phyloP scores from a whole-genome alignment of 169 alveolate species.

The Ichthyophthirius multifiliis region DNA sequence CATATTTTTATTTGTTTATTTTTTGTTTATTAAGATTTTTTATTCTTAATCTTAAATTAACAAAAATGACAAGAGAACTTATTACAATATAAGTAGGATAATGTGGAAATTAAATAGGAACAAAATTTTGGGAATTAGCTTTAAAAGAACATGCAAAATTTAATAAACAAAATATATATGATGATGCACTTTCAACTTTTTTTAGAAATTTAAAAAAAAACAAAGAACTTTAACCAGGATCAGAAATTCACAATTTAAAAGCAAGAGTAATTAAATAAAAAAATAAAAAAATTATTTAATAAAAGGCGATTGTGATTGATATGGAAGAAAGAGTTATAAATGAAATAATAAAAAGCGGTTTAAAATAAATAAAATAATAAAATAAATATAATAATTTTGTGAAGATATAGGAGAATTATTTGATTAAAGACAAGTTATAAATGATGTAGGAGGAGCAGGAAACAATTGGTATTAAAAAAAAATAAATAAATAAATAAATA shows the following conservation, averaged over 20 bases:
- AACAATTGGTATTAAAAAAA: conserved; percentile 99
- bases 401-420: conserved; percentile 87
- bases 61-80: conserved; percentile 90
- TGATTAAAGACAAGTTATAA: conserved; percentile 88
- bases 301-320: conserved; percentile 92
- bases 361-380: neutral
- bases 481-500: no score
- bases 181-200: conserved; percentile 81
- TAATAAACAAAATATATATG: conserved; percentile 65
- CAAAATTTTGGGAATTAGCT: conserved; percentile 91
- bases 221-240: conserved; percentile 57
- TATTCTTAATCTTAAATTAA: no score
- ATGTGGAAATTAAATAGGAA: conserved; percentile 94
- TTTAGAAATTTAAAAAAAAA: conserved; percentile 77
- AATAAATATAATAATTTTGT: neutral
- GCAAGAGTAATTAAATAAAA: conserved; percentile 62
- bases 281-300: no score
- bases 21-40: no score
- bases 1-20: no score
- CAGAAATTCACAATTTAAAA: conserved; percentile 63
- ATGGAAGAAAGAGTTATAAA: conserved; percentile 97
- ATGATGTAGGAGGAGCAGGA: conserved; percentile 97
- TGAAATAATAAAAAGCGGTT: conserved; percentile 83
- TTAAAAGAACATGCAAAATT: conserved; percentile 84
- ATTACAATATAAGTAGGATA: conserved; percentile 91